Conservation (phyloP, 202 grass and related monocot genomes). For the Panicum hallii region DNA sequence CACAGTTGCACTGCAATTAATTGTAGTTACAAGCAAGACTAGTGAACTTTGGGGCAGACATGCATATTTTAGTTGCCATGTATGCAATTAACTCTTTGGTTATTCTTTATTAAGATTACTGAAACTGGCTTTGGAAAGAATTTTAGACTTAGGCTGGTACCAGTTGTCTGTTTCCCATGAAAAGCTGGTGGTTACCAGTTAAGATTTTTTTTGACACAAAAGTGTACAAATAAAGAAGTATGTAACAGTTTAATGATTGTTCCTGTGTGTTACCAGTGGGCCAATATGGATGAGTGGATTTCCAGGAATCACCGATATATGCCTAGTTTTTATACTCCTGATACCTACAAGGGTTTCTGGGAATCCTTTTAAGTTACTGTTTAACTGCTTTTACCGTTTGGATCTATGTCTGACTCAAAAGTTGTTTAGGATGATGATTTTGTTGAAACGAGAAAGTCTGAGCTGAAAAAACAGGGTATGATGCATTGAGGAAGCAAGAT, state of each 20-base stretch:
- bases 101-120: background rate
- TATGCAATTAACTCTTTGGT: background rate
- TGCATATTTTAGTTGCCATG: background rate
- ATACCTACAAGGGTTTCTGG: background rate
- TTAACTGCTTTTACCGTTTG: background rate
- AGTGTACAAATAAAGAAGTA: background rate
- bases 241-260: background rate
- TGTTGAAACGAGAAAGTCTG: conserved; percentile 40
- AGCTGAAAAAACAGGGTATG: conserved; percentile 38
- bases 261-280: background rate
- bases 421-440: conserved; percentile 36
- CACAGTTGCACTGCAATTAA: background rate
- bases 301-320: background rate
- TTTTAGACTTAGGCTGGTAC: background rate
- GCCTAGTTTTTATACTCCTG: background rate
- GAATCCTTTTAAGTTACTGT: background rate
- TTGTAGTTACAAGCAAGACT: background rate
- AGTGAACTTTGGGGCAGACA: background rate
- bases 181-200: background rate
- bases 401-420: conserved; percentile 15
- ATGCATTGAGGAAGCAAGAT: conserved; percentile 46
- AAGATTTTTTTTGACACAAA: background rate
- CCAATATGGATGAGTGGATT: background rate
- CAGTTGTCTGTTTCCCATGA: background rate
- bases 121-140: background rate